These are phyloP conservation scores for Mortierella sp. DNA, from an alignment of 371 early-diverging fungal species.

Conservation along the genomic window DNA sequence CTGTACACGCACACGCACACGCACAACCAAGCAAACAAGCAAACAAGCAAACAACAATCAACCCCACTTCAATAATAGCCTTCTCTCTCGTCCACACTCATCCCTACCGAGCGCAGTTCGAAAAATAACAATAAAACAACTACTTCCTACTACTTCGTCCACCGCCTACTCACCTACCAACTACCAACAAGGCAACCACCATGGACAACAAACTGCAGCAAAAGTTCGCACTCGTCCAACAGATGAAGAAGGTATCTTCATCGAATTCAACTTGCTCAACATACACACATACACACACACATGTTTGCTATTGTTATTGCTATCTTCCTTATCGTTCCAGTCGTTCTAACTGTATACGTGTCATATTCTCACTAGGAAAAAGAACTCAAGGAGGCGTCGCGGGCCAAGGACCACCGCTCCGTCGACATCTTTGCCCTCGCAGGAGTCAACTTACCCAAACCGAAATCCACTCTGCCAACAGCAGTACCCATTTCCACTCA, in stretches of 20 bases:
- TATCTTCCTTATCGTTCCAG: not conserved
- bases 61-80: not conserved
- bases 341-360: not conserved
- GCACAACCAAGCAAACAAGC: not conserved
- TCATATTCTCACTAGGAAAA: conserved; percentile 36
- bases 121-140: not conserved
- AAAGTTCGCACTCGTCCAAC: conserved; percentile 53
- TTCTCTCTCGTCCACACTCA: not conserved
- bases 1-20: not conserved
- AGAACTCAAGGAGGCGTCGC: conserved; percentile 45
- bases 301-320: not conserved
- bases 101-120: not conserved
- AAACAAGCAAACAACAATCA: not conserved
- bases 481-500: not conserved
- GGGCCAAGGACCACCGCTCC: conserved; percentile 36
- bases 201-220: conserved; percentile 44
- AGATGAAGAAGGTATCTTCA: conserved; percentile 46
- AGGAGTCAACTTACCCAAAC: conserved; percentile 34
- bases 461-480: not conserved
- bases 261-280: too few relatives aligned
- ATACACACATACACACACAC: not conserved
- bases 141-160: too few relatives aligned
- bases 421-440: conserved; percentile 54
- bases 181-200: conserved; percentile 4
- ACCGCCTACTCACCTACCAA: too few relatives aligned